Percentiles rank a stretch among this genome's conserved stretches.
Evolutionary conservation across 2,329 filamentous ascomycete species (phyloP).

Genomic region (Lecanicillium sp.): DNA sequence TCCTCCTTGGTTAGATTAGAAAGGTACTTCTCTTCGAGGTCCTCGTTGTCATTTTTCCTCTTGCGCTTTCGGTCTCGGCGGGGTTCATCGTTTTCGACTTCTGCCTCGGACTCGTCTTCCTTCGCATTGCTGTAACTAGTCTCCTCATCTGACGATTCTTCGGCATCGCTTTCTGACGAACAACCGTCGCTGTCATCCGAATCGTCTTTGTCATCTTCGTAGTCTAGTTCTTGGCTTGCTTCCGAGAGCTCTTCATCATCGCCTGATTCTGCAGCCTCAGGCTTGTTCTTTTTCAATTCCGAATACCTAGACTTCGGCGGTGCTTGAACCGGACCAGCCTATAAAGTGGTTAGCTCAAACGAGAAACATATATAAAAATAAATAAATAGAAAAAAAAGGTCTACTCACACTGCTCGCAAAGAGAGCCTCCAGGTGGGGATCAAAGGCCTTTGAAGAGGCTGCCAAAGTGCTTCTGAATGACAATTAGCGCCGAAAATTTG

Average conservation of each 20-base stretch:
- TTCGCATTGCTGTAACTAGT: conserved; percentile 29
- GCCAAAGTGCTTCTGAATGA: conserved; percentile 26
- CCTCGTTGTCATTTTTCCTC: conserved; percentile 59
- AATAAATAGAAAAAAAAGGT: neutral
- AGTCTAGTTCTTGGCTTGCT: conserved; percentile 16
- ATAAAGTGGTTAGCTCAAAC: too few species aligned
- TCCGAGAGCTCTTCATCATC: conserved; percentile 25
- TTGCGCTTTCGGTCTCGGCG: conserved; percentile 54
- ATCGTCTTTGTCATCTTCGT: conserved; percentile 17
- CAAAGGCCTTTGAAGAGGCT: conserved; percentile 48
- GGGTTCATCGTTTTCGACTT: conserved; percentile 26
- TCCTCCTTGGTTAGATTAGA: conserved; percentile 54
- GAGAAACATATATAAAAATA: conserved; percentile 6
- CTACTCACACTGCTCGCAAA: conserved; percentile 65
- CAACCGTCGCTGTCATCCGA: conserved; percentile 4
- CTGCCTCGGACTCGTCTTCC: conserved; percentile 28
- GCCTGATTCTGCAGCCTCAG: conserved; percentile 16
- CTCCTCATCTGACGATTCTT: conserved; percentile 30
- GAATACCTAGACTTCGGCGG: conserved; percentile 38
- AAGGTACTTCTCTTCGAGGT: conserved; percentile 65
- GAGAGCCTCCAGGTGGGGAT: conserved; percentile 61
- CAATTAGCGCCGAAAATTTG: conserved; percentile 8
- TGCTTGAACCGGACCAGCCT: conserved; percentile 45
- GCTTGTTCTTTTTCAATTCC: conserved; percentile 26
- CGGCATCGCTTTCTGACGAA: conserved; percentile 15